Conservation (phyloP, 352 stramenopile species). For the Globisporangium iwayamae region DNA sequence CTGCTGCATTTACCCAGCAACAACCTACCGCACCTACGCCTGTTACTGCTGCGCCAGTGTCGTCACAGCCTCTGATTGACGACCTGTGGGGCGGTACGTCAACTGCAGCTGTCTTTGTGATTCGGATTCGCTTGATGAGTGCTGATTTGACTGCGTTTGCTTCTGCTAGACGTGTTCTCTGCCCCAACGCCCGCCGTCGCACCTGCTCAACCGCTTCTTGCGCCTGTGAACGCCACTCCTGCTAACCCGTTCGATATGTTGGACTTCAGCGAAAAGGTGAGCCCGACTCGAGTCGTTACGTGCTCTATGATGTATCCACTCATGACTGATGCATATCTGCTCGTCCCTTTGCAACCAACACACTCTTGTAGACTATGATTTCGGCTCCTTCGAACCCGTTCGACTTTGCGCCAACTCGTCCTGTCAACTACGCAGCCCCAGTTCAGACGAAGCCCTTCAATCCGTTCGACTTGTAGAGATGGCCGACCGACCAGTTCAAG, state of each 20-base stretch:
- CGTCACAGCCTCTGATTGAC: conserved; percentile 10
- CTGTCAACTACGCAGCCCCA: neutral
- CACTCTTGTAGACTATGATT: conserved; percentile 18
- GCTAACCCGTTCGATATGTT: conserved; percentile 37
- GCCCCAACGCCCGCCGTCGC: neutral
- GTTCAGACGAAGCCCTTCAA: conserved; percentile 36
- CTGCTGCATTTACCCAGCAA: neutral
- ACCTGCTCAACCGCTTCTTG: neutral
- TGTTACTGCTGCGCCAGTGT: neutral
- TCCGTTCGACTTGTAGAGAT: conserved; percentile 45
- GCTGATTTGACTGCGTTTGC: neutral
- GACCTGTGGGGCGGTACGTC: conserved; percentile 16
- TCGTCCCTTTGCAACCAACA: neutral
- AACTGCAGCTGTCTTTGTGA: neutral
- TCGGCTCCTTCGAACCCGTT: conserved; percentile 31
- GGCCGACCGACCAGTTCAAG: too few relatives aligned
- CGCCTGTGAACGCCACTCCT: conserved; percentile 12
- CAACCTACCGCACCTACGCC: neutral
- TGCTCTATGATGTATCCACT: neutral
- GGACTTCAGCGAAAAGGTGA: conserved; percentile 36
- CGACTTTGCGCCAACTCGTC: conserved; percentile 17
- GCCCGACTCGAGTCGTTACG: neutral
- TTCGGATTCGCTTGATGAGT: neutral
- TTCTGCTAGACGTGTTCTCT: conserved; percentile 2
- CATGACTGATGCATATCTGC: neutral